phyloP scores from a whole-genome alignment of 768 basidiomycete genomes.

The Mycena olivaceomarginata region DNA sequence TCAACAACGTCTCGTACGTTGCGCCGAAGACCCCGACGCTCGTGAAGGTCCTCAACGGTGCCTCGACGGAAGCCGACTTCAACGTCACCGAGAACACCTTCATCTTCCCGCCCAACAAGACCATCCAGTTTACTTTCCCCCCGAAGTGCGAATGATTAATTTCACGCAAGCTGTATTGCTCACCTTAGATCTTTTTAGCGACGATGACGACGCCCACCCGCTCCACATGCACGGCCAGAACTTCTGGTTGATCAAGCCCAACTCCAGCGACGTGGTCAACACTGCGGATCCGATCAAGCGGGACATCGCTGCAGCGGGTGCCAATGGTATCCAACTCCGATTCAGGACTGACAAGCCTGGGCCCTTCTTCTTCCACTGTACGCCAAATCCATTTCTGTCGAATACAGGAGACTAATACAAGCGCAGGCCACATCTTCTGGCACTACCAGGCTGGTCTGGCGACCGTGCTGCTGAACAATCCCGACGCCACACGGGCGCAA shows the following conservation, averaged over 20 bases:
- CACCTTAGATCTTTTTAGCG: neutral
- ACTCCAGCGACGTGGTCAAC: slow-evolving; percentile 54
- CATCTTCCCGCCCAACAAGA: slow-evolving; percentile 58
- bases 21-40: slow-evolving; percentile 46
- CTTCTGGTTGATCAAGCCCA: slow-evolving; percentile 64
- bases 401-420: slow-evolving; percentile 6
- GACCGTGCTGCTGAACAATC: slow-evolving; percentile 16
- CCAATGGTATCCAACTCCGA: slow-evolving; percentile 60
- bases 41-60: slow-evolving; percentile 59
- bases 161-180: slow-evolving; percentile 45
- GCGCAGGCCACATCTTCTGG: slow-evolving; percentile 19
- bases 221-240: slow-evolving; percentile 57
- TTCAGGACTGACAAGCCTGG: slow-evolving; percentile 77
- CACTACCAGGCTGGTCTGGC: slow-evolving; percentile 41
- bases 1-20: slow-evolving; percentile 56
- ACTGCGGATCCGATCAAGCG: slow-evolving; percentile 69
- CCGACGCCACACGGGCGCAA: neutral
- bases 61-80: slow-evolving; percentile 53
- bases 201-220: slow-evolving; percentile 37
- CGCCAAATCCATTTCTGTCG: slow-evolving; percentile 4
- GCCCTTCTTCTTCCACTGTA: neutral
- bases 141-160: slow-evolving; percentile 49
- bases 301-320: slow-evolving; percentile 47
- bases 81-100: slow-evolving; percentile 61
- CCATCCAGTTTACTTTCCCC: slow-evolving; percentile 62